Base-by-base conservation (phyloP, 441 rosid species). In the Flueggea neowawraea region DNA sequence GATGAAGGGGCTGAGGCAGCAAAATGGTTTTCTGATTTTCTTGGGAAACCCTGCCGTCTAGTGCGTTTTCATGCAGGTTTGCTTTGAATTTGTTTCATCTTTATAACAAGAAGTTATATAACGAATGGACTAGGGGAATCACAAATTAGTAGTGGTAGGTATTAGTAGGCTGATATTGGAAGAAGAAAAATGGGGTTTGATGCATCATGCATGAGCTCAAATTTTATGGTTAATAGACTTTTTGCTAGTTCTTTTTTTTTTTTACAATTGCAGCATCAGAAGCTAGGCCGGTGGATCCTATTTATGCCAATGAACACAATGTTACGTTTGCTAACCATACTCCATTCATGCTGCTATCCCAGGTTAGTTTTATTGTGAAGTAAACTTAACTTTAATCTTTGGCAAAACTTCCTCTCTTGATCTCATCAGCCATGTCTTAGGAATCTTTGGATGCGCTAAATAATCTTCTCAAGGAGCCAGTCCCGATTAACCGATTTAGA, bases 1-100 rank as follows among this genome's bases (percentile, higher is more conserved):
- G 98, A 88, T 75, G 97, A 93, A 76, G 98, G 96, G 57, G 81
- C 76, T 16, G 88, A 84, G 75, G 96, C 96, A 43, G 85, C 94
- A 52, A 66, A 71, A 55, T 90, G 97, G 97, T 85, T 90, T 69
- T 80, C 90, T 4, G 69, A 78, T 53, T 92, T 75, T 70, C 59
- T 90, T 47, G 91, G 96, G 51, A 90, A 88, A 72, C 84, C 94
- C 52, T 77, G 90, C 77, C 82, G 88, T 31, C 80, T 90, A 31
- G 92, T 88, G 68, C 92, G 97, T 54, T 92, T 88, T 71, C 75
- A 92, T 57, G 69, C 87, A 73, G 96, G 96, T 92, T 74, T 14
- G 36, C 12, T 13, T 66, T 44, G 12, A 10, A 47, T 66, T 66
- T 32, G 15, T 14, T 55, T 16, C 62, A 57, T 69, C 54, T 70